Percentiles rank a stretch among this genome's conserved stretches.
phyloP scores from a whole-genome alignment of 495 filamentous ascomycete genomes.

The Penicillium pancosmium region DNA sequence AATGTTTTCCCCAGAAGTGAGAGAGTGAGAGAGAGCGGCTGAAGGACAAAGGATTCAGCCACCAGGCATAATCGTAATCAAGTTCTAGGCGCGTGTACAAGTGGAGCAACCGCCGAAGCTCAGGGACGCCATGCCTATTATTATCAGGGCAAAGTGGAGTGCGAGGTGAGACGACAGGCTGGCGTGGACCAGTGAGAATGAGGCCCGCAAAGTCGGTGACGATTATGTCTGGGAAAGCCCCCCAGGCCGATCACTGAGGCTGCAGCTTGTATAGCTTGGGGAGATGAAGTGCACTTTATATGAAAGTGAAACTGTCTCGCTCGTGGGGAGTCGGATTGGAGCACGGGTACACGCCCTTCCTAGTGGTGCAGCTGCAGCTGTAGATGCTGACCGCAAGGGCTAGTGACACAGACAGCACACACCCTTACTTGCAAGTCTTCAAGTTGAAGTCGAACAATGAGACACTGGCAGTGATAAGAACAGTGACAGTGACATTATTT shows the following conservation, averaged over 20 bases:
- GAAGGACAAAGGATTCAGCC: conserved; percentile 17
- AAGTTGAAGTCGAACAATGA: background rate
- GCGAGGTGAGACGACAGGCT: conserved; percentile 13
- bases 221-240: conserved; percentile 7
- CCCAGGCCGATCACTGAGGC: background rate
- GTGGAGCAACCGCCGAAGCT: conserved; percentile 12
- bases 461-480: too few relatives aligned
- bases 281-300: background rate
- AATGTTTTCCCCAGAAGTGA: conserved; percentile 17
- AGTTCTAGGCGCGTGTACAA: conserved; percentile 15
- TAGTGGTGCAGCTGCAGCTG: conserved; percentile 1
- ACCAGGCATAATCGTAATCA: conserved; percentile 9
- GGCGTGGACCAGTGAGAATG: conserved; percentile 16
- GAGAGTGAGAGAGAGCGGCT: conserved; percentile 4
- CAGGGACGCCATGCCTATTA: conserved; percentile 14
- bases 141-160: conserved; percentile 17
- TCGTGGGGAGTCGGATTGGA: conserved; percentile 1
- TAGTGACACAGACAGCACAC: background rate
- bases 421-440: background rate
- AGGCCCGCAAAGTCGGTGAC: conserved; percentile 13
- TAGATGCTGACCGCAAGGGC: conserved; percentile 1
- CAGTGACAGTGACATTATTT: too few relatives aligned
- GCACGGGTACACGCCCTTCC: conserved; percentile 9
- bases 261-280: background rate
- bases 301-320: conserved; percentile 11